Conservation (phyloP, 805 yeast species). For the Candida boleticola region DNA sequence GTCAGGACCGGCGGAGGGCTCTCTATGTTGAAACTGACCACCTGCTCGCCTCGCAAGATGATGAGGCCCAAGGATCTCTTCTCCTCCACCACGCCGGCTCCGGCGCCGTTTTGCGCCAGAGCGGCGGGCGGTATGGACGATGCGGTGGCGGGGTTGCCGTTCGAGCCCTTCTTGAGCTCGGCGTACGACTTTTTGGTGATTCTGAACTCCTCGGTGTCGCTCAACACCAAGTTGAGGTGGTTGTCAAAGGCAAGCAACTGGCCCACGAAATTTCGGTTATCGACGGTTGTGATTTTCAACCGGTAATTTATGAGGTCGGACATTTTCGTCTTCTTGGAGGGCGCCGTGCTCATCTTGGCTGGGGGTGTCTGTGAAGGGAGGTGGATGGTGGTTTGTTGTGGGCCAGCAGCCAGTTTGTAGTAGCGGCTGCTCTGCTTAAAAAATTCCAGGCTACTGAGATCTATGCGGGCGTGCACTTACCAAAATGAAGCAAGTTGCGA, state of each 20-base stretch:
- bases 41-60: constrained; percentile 84
- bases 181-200: constrained; percentile 57
- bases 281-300: constrained; percentile 71
- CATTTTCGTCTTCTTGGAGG: constrained; percentile 40
- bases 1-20: constrained; percentile 51
- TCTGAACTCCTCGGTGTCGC: constrained; percentile 83
- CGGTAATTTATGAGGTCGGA: constrained; percentile 73
- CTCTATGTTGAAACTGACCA: constrained; percentile 70
- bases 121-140: constrained; percentile 21
- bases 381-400: neutral
- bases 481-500: neutral
- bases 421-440: no score
- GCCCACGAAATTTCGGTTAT: constrained; percentile 76
- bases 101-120: no score
- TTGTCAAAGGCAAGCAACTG: constrained; percentile 84
- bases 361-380: no score
- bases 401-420: no score
- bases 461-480: neutral
- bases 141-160: constrained; percentile 15
- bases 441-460: no score
- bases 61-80: constrained; percentile 78
- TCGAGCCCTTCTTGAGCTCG: constrained; percentile 30
- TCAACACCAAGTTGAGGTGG: constrained; percentile 80
- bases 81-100: no score
- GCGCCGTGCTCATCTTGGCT: constrained; percentile 9